Evolutionary conservation across 495 filamentous ascomycete genomes (phyloP), one percentile per base, ranked within the genome.

Genomic region (Trichocladium antarcticum): DNA sequence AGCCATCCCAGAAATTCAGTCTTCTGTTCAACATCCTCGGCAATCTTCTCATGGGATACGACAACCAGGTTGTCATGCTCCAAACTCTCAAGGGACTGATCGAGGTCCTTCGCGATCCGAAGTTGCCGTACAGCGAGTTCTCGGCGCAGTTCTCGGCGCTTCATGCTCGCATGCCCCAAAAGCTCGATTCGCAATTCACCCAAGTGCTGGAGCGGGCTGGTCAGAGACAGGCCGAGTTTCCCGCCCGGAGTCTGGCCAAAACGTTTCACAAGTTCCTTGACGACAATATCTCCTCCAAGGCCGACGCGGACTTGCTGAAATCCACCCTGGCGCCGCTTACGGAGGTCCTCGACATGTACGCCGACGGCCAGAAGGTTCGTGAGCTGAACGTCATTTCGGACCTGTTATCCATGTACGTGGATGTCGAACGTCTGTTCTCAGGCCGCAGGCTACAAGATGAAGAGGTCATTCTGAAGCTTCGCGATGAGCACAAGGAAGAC

Each of bases 11-110:
- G 73, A 73, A 78, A 45, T 96, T 95, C 68, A 68, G 77, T 15
- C 71, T 87, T 24, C 74, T 90, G 9, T 78, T 82, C 67, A 80
- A 73, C 66, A 85, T 87, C 49, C 77, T 99, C 27, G 71, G 78
- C 62, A 88, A 97, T 66, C 97, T 97, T 53, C 76, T 99, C 41
- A 75, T 82, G 60, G 92, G 92, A 41, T 99, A 83, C 65, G 92
- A 99, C 66, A 99, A 99, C 74, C 88, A 94, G 62, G 82, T 96
- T 44, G 88, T 96, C 66, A 95, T 99, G 93, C 74, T 77, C 31
- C 66, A 77, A 48, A 92, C 87, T 7, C 73, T 99, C 31, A 90
- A 89, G 71, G 87, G 92, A 56, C 75, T 99, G 27, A 79, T 94
- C 17, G 80, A 87, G 41, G 90, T 99, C 5, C 79, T 99, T 12